phyloP scores from a whole-genome alignment of 768 basidiomycete species.

The Phylloporus rhodoxanthus region DNA sequence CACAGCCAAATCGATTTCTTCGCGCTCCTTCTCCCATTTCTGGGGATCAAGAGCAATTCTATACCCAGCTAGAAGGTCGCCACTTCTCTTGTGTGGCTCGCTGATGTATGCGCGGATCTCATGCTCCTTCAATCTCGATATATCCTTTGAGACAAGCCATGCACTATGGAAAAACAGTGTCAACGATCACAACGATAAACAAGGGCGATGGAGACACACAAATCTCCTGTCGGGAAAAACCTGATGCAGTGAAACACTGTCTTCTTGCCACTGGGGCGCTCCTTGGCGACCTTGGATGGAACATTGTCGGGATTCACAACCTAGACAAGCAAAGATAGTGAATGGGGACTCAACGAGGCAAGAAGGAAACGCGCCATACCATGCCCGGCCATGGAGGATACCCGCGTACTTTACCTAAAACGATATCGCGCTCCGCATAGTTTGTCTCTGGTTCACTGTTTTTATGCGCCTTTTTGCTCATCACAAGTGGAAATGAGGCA shows the following conservation, averaged over 20 bases:
- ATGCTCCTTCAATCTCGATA: slow-evolving; percentile 67
- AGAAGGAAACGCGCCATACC: slow-evolving; percentile 48
- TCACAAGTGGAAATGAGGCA: slow-evolving; percentile 19
- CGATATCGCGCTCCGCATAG: slow-evolving; percentile 75
- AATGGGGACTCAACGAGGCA: slow-evolving; percentile 6
- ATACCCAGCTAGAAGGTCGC: slow-evolving; percentile 73
- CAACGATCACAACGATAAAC: slow-evolving; percentile 8
- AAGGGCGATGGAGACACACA: slow-evolving; percentile 51
- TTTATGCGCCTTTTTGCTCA: slow-evolving; percentile 51
- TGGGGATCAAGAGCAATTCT: slow-evolving; percentile 68
- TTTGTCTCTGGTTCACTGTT: slow-evolving; percentile 36
- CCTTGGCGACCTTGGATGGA: slow-evolving; percentile 54
- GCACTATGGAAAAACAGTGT: slow-evolving; percentile 44
- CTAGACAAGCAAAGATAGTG: slow-evolving; percentile 37
- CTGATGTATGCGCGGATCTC: slow-evolving; percentile 82
- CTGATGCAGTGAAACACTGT: slow-evolving; percentile 63
- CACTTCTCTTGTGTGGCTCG: slow-evolving; percentile 70
- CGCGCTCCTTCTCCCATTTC: slow-evolving; percentile 53
- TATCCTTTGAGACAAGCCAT: slow-evolving; percentile 79
- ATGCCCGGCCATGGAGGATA: slow-evolving; percentile 94
- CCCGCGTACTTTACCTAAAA: slow-evolving; percentile 90
- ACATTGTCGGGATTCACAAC: slow-evolving; percentile 71
- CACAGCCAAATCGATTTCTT: slow-evolving; percentile 27
- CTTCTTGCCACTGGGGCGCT: slow-evolving; percentile 72
- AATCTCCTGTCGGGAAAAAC: slow-evolving; percentile 94